These are phyloP conservation scores for Poronia punctata DNA, from an alignment of 495 filamentous ascomycete species.

Conservation along the genomic window DNA sequence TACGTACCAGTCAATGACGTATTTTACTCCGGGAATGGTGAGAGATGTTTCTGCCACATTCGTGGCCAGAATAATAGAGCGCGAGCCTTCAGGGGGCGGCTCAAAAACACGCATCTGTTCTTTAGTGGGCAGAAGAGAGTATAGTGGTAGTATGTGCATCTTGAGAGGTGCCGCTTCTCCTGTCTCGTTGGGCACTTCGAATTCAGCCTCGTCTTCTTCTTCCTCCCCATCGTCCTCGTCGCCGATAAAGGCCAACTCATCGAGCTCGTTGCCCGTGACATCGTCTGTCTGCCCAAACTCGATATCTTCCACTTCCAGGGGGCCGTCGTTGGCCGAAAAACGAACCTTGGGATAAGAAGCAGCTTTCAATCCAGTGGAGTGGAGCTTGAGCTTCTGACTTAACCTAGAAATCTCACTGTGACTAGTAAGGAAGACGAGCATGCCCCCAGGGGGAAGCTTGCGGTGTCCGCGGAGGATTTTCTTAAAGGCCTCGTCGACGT, in stretches of 20 bases:
- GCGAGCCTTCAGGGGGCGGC: constrained; percentile 70
- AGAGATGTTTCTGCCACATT: constrained; percentile 97
- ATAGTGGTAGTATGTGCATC: constrained; percentile 84
- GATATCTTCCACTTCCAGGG: constrained; percentile 79
- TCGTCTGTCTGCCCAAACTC: constrained; percentile 61
- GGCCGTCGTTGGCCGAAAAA: constrained; percentile 69
- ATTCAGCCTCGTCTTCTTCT: constrained; percentile 55
- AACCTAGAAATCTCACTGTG: constrained; percentile 82
- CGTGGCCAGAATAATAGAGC: constrained; percentile 86
- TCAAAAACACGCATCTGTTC: constrained; percentile 95
- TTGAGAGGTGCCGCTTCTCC: constrained; percentile 48
- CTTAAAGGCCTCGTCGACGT: constrained; percentile 77
- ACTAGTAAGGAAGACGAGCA: constrained; percentile 94
- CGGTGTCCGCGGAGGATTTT: constrained; percentile 86
- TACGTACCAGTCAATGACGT: constrained; percentile 70
- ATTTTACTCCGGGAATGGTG: constrained; percentile 91
- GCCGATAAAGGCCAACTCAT: constrained; percentile 30
- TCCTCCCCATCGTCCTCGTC: constrained; percentile 46
- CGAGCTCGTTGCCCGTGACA: constrained; percentile 34
- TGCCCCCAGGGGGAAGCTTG: constrained; percentile 83
- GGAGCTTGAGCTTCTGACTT: constrained; percentile 65
- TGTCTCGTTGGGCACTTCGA: constrained; percentile 44
- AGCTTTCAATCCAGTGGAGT: constrained; percentile 52
- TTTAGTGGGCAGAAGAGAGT: constrained; percentile 87
- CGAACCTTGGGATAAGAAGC: constrained; percentile 56